Percentiles rank a stretch among this genome's conserved stretches.
These are phyloP conservation scores for Ceratopteris richardii DNA, from an alignment of 75 land plant genomes.

Conservation along the genomic window DNA sequence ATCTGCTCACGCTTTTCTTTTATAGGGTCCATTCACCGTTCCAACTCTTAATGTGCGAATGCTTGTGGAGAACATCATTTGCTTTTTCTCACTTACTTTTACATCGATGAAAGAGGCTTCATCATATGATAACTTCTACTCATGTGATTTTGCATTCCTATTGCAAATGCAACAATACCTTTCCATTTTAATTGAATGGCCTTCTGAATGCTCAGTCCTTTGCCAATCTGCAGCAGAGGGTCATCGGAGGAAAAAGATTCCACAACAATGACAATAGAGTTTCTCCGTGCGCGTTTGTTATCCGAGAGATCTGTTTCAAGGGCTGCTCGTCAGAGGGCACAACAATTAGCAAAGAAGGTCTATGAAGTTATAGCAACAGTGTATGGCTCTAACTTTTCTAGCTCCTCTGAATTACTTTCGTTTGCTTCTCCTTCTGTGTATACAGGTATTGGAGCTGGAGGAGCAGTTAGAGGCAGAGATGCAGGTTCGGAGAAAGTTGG, in stretches of 20 bases:
- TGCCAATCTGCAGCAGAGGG: background rate
- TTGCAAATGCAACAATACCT: too few species aligned
- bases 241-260: background rate
- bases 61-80: too few species aligned
- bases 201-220: too few species aligned
- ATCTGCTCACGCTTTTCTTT: too few species aligned
- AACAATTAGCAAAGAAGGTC: constrained; percentile 65
- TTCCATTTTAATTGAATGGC: too few species aligned
- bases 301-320: constrained; percentile 81
- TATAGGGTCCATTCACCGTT: too few species aligned
- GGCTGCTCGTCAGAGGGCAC: constrained; percentile 62
- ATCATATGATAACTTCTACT: too few species aligned
- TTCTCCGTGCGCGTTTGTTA: constrained; percentile 67
- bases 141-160: too few species aligned
- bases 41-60: too few species aligned
- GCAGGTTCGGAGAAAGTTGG: constrained; percentile 58
- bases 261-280: constrained; percentile 40
- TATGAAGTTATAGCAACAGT: background rate
- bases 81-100: too few species aligned
- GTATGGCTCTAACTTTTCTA: too few species aligned
- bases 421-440: background rate
- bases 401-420: background rate
- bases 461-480: constrained; percentile 48
- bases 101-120: too few species aligned
- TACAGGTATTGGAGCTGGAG: constrained; percentile 71